Base-by-base conservation (phyloP, 257 asterid genomes). In the Echium plantagineum region DNA sequence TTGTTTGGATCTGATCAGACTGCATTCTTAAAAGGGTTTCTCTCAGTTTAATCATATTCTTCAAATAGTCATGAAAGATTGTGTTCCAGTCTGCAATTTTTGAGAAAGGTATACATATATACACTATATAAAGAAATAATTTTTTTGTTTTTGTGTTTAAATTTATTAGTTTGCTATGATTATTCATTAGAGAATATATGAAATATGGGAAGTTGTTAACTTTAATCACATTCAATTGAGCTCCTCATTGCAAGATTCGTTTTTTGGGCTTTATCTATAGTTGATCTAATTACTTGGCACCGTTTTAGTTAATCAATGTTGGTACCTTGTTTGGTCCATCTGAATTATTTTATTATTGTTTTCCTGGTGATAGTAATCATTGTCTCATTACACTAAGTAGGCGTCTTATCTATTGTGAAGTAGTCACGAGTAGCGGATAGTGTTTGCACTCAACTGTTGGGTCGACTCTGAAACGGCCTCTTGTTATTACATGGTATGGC, bases 1-100 rank as follows among this genome's bases (percentile, higher is more conserved):
- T 72, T 68, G 80, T 69, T 66, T 64, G 52, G 73, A 79, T 79
- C 69, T 69, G 81, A 75, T 79, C 84, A 70, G 84, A 68, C 68
- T 56, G 59, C 15, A 58, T 68, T 61, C 64, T 65, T 62, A 46
- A 66, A 68, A 54, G 71, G 65, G 72, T 57, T 26, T 65, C 71
- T 51, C 59, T 71, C 68, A 48, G 65, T 58, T 63, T 72, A 69
- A 52, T 46, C 62, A 57, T 22, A 21, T 38, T 67, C 63, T 5
- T 24, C 18, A 56, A 56, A 58, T 32, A 59, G 69, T 57, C 66
- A 75, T 75, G 77, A 68, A 55, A 62, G 69, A 63, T 65, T 69
- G 69, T 30, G 57, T 26, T 52, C 66, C 24, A 42, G 42, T 69
- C 71, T 65, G 72, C 72, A 64, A 70, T 73, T 48, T 24, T 54